Conservation (phyloP, 805 yeast genomes). For the Suhomyces emberorum region DNA sequence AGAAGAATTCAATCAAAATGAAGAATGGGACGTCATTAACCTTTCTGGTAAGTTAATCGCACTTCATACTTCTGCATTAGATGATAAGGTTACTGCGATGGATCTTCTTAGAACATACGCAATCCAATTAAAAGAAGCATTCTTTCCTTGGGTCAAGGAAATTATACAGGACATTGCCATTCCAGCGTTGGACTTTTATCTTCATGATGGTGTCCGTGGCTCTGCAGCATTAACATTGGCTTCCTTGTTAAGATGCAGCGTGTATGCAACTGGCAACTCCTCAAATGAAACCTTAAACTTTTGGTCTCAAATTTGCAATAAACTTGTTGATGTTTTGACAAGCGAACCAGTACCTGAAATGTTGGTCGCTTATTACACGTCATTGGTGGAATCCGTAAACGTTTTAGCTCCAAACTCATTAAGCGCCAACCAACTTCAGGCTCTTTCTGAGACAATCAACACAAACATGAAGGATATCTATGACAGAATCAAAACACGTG, state of each 20-base stretch:
- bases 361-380: slow-evolving; percentile 69
- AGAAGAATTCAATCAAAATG: slow-evolving; percentile 75
- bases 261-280: slow-evolving; percentile 50
- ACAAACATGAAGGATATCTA: slow-evolving; percentile 63
- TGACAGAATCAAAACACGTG: slow-evolving; percentile 69
- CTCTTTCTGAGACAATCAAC: slow-evolving; percentile 57
- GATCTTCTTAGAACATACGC: slow-evolving; percentile 85
- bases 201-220: slow-evolving; percentile 92
- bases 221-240: slow-evolving; percentile 87
- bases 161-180: slow-evolving; percentile 74
- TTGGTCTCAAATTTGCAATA: slow-evolving; percentile 69
- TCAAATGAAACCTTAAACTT: slow-evolving; percentile 60
- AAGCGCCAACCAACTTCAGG: slow-evolving; percentile 50
- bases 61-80: slow-evolving; percentile 89
- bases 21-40: slow-evolving; percentile 94
- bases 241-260: slow-evolving; percentile 62
- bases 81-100: slow-evolving; percentile 90
- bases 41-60: slow-evolving; percentile 91
- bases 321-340: slow-evolving; percentile 63
- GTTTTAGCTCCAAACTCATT: slow-evolving; percentile 65
- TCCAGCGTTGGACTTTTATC: slow-evolving; percentile 86
- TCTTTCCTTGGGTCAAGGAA: slow-evolving; percentile 78
- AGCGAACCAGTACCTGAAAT: slow-evolving; percentile 84
- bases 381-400: slow-evolving; percentile 64
- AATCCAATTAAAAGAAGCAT: slow-evolving; percentile 73